phyloP scores from a whole-genome alignment of 1,284 basidiomycete genomes.

The Singerocomus inundabilis region DNA sequence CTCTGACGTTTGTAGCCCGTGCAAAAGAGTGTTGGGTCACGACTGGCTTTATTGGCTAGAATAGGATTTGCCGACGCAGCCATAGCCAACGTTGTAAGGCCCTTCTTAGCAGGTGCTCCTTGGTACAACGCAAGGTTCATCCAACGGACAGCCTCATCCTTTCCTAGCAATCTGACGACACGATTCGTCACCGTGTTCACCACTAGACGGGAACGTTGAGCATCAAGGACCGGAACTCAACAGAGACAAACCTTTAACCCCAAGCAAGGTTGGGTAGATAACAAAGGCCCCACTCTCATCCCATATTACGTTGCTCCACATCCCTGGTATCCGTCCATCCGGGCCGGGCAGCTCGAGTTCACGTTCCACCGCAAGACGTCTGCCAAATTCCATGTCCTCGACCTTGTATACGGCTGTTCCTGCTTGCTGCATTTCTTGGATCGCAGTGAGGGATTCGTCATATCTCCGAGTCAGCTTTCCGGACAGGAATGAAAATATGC shows the following conservation, averaged over 20 bases:
- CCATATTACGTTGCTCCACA: conserved; percentile 89
- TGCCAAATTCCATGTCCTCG: conserved; percentile 99
- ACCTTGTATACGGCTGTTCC: conserved; percentile 88
- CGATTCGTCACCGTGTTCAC: conserved; percentile 94
- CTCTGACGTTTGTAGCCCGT: conserved; percentile 91
- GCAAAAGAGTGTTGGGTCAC: conserved; percentile 92
- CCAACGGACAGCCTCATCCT: conserved; percentile 93
- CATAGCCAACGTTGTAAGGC: conserved; percentile 85
- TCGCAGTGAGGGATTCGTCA: conserved; percentile 90
- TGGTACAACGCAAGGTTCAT: conserved; percentile 90
- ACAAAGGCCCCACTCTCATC: conserved; percentile 96
- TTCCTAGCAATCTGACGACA: conserved; percentile 87
- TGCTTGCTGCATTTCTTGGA: conserved; percentile 96
- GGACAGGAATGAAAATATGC: conserved; percentile 88
- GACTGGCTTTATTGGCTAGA: conserved; percentile 74
- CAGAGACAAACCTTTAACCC: conserved; percentile 78
- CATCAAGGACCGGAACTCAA: not conserved
- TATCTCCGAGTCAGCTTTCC: conserved; percentile 93
- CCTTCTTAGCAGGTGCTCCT: conserved; percentile 88
- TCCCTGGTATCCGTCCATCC: conserved; percentile 64
- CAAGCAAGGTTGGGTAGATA: conserved; percentile 89
- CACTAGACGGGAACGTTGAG: conserved; percentile 49
- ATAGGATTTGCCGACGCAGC: conserved; percentile 95
- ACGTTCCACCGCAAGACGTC: conserved; percentile 87
- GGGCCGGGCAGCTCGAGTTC: conserved; percentile 82